These are phyloP conservation scores for Agapanthus africanus DNA, from an alignment of 106 monocot species.

Conservation along the genomic window DNA sequence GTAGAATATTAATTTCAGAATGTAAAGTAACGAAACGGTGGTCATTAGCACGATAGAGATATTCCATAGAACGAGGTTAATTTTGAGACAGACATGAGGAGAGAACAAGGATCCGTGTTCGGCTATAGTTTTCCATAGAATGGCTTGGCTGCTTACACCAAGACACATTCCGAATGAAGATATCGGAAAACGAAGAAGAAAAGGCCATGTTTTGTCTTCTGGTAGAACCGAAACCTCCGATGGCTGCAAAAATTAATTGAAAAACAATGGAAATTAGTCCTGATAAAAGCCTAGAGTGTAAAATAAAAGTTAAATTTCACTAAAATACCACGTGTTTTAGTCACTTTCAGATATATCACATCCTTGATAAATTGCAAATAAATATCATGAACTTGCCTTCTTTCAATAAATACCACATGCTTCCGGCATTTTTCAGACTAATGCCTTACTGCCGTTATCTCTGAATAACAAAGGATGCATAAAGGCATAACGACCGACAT, in stretches of 20 bases:
- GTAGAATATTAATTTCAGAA: conserved; percentile 46
- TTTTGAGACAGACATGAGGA: conserved; percentile 18
- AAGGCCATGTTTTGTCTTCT: conserved; percentile 57
- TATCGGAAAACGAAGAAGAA: conserved; percentile 57
- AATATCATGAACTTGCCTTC: too few relatives aligned
- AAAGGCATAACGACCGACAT: too few relatives aligned
- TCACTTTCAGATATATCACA: too few relatives aligned
- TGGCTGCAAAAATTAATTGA: conserved; percentile 14
- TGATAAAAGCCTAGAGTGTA: too few relatives aligned
- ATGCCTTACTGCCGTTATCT: too few relatives aligned
- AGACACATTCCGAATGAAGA: conserved; percentile 47
- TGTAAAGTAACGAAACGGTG: conserved; percentile 22
- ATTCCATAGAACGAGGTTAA: conserved; percentile 45
- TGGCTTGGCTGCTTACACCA: conserved; percentile 48
- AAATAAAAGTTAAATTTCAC: too few relatives aligned
- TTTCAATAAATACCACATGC: too few relatives aligned
- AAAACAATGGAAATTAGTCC: conserved; percentile 1
- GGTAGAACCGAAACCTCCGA: conserved; percentile 44
- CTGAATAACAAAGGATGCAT: too few relatives aligned
- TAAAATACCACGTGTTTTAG: too few relatives aligned
- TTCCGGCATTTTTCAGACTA: too few relatives aligned
- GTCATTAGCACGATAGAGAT: conserved; percentile 34
- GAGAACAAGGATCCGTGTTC: conserved; percentile 29
- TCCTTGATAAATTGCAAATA: too few relatives aligned
- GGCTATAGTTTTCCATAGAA: conserved; percentile 48